A percentile compares a stretch with the other conserved stretches of the same genome.
Evolutionary conservation across 2,329 filamentous ascomycete species (phyloP).

Genomic region (Leptographium wingfieldii): DNA sequence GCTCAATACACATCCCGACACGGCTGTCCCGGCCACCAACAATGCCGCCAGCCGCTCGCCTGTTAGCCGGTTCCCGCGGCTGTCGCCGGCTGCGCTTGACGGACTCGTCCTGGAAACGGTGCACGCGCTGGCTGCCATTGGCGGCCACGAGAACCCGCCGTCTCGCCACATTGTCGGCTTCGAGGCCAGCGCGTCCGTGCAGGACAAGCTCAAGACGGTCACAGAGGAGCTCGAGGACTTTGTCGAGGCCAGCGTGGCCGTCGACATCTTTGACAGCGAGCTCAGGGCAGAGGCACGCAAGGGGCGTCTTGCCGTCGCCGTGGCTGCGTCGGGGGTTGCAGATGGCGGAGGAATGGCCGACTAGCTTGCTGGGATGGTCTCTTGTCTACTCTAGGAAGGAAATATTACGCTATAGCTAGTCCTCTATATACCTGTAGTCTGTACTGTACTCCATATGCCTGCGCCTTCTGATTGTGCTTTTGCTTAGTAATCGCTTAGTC

Average conservation of each 20-base stretch:
- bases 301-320: slow-evolving; percentile 6
- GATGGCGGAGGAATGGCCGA: background rate
- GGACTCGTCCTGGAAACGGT: slow-evolving; percentile 78
- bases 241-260: slow-evolving; percentile 74
- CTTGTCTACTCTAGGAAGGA: too few relatives aligned
- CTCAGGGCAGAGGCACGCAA: slow-evolving; percentile 38
- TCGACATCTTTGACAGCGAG: slow-evolving; percentile 58
- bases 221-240: slow-evolving; percentile 96
- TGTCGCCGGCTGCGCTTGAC: slow-evolving; percentile 57
- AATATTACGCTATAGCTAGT: too few relatives aligned
- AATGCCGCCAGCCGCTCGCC: slow-evolving; percentile 42
- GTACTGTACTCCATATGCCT: background rate
- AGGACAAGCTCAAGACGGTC: slow-evolving; percentile 92
- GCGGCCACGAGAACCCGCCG: slow-evolving; percentile 90
- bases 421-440: background rate
- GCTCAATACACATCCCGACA: slow-evolving; percentile 62
- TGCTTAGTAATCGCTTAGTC: background rate
- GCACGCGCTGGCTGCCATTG: slow-evolving; percentile 80
- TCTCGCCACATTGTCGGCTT: slow-evolving; percentile 86
- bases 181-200: slow-evolving; percentile 77
- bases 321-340: background rate
- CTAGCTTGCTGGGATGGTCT: too few relatives aligned
- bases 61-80: slow-evolving; percentile 62
- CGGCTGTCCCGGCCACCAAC: slow-evolving; percentile 27
- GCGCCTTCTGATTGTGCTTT: background rate